These are phyloP conservation scores for Phytophthora foliorum DNA, from an alignment of 352 stramenopile genomes.

Conservation along the genomic window DNA sequence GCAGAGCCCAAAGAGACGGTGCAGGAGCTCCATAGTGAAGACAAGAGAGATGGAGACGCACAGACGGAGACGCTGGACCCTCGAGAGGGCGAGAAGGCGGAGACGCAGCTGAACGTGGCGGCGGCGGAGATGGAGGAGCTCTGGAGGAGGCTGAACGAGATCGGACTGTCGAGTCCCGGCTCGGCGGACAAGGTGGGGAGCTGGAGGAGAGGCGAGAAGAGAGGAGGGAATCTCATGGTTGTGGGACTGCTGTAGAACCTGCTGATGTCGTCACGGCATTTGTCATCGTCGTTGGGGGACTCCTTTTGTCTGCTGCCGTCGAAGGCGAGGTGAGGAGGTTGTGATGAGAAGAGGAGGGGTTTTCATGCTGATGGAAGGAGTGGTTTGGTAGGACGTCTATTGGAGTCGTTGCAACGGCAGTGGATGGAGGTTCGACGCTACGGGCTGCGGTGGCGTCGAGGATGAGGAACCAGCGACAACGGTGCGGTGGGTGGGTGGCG, in stretches of 20 bases:
- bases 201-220: neutral
- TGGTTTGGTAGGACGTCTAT: conserved; percentile 45
- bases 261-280: conserved; percentile 79
- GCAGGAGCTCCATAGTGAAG: conserved; percentile 9
- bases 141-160: conserved; percentile 80
- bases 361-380: conserved; percentile 5
- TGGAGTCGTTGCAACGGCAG: conserved; percentile 67
- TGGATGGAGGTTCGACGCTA: conserved; percentile 83
- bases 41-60: conserved; percentile 5
- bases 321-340: conserved; percentile 55
- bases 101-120: conserved; percentile 74
- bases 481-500: conserved; percentile 30
- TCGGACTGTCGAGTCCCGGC: conserved; percentile 69
- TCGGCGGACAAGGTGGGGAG: conserved; percentile 63
- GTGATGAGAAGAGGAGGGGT: neutral
- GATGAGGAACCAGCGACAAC: conserved; percentile 84
- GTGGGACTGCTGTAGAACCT: conserved; percentile 52
- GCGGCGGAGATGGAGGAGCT: conserved; percentile 88
- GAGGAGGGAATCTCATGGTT: neutral
- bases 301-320: conserved; percentile 86
- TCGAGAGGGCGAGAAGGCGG: conserved; percentile 47
- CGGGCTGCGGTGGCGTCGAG: conserved; percentile 81
- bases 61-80: conserved; percentile 34
- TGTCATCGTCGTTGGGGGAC: conserved; percentile 86
- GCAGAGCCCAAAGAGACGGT: conserved; percentile 15